A percentile compares a stretch with the other conserved stretches of the same genome.
Conservation (phyloP, 768 basidiomycete species). For the Bullera alba region DNA sequence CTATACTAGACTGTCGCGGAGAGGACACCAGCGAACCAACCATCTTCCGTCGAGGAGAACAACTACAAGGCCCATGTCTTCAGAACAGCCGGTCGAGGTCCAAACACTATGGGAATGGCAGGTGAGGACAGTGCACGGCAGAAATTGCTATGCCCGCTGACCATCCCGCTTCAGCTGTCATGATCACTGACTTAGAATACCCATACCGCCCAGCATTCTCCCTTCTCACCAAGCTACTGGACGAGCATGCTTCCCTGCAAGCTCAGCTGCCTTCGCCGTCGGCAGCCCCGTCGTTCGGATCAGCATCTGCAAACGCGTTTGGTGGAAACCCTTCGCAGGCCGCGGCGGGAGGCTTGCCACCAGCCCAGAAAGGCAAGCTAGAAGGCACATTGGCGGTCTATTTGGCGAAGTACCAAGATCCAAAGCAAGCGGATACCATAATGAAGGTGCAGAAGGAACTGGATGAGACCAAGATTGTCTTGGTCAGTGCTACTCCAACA, state of each 20-base stretch:
- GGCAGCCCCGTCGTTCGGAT: constrained; percentile 28
- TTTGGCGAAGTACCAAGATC: constrained; percentile 90
- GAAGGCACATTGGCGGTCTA: constrained; percentile 54
- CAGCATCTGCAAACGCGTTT: constrained; percentile 30
- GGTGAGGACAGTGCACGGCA: constrained; percentile 52
- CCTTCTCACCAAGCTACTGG: constrained; percentile 80
- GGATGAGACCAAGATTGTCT: constrained; percentile 97
- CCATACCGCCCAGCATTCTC: constrained; percentile 96
- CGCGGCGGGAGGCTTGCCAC: constrained; percentile 60
- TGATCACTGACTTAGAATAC: constrained; percentile 93
- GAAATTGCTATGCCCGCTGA: background rate
- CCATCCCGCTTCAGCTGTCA: constrained; percentile 56
- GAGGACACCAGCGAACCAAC: constrained; percentile 74
- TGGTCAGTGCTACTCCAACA: constrained; percentile 55
- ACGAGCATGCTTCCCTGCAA: constrained; percentile 79
- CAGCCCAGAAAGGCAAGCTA: constrained; percentile 52
- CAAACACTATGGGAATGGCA: constrained; percentile 51
- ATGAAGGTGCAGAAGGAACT: constrained; percentile 97
- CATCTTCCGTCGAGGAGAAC: constrained; percentile 92
- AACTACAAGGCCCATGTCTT: constrained; percentile 89
- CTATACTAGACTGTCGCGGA: constrained; percentile 74
- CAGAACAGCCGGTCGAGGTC: constrained; percentile 72
- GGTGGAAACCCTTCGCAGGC: constrained; percentile 42
- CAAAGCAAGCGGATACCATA: constrained; percentile 91
- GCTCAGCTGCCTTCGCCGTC: constrained; percentile 32